These are phyloP conservation scores for Discostella stelligeroides DNA, from an alignment of 108 stramenopile species.

Conservation along the genomic window DNA sequence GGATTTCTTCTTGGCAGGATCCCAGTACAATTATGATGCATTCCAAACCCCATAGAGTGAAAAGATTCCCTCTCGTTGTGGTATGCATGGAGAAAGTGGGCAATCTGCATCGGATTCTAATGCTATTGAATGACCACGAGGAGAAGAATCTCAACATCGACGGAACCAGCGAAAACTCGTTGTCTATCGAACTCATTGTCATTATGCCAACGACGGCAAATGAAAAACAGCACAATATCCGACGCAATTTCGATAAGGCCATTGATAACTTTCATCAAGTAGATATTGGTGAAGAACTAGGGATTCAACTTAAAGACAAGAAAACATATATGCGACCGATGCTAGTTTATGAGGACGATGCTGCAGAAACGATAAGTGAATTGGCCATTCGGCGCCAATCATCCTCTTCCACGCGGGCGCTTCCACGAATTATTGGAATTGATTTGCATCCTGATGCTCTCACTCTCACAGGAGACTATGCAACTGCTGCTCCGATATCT, in stretches of 20 bases:
- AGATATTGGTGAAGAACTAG: constrained; percentile 12
- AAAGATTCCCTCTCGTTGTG: constrained; percentile 28
- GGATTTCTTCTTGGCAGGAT: neutral
- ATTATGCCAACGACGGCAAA: constrained; percentile 8
- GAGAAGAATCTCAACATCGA: neutral
- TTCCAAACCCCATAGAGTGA: neutral
- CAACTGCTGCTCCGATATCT: neutral
- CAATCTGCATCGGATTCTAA: constrained; percentile 48
- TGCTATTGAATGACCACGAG: constrained; percentile 37
- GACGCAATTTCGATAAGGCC: constrained; percentile 31
- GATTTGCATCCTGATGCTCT: constrained; percentile 48
- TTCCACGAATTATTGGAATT: constrained; percentile 22
- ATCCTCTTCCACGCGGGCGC: neutral
- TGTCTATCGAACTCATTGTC: constrained; percentile 1
- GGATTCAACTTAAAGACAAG: neutral
- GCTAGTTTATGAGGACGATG: constrained; percentile 30
- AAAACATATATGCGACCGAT: constrained; percentile 15
- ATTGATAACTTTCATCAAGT: constrained; percentile 34
- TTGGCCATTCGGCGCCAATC: neutral
- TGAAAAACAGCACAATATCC: neutral
- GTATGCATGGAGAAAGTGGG: constrained; percentile 52
- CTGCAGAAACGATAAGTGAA: constrained; percentile 3
- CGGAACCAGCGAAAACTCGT: neutral
- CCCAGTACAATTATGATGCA: neutral
- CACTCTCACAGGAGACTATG: constrained; percentile 35